A percentile compares a stretch with the other conserved stretches of the same genome.
phyloP scores from a whole-genome alignment of 2,329 filamentous ascomycete species.

The Sclerotinia nivalis region DNA sequence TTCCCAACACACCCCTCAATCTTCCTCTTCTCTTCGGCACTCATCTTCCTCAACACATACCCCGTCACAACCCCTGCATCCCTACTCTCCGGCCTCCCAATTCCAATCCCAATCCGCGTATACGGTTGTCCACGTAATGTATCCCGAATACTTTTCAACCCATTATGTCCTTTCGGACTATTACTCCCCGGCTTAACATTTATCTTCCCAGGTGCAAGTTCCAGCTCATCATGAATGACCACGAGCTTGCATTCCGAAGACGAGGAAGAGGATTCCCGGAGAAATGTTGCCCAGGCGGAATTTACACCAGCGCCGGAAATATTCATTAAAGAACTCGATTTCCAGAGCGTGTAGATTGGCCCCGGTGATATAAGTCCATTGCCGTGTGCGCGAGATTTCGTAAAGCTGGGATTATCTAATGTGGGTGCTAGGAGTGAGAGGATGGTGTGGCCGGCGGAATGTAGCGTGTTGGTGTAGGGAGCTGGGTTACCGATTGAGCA shows the following conservation, averaged over 20 bases:
- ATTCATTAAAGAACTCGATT: slow-evolving; percentile 83
- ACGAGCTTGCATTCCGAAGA: slow-evolving; percentile 57
- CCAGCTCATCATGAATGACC: slow-evolving; percentile 86
- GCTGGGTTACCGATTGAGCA: slow-evolving; percentile 85
- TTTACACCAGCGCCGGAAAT: slow-evolving; percentile 71
- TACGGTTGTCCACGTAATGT: slow-evolving; percentile 49
- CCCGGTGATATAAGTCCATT: slow-evolving; percentile 52
- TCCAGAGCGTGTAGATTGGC: slow-evolving; percentile 64
- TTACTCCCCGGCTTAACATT: slow-evolving; percentile 61
- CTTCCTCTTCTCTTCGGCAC: slow-evolving; percentile 33
- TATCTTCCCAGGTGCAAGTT: slow-evolving; percentile 68
- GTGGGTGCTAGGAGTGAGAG: slow-evolving; percentile 55
- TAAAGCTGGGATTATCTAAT: slow-evolving; percentile 50
- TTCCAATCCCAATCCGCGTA: slow-evolving; percentile 74
- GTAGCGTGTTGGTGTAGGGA: slow-evolving; percentile 74
- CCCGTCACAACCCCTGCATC: slow-evolving; percentile 66
- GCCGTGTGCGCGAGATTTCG: slow-evolving; percentile 48
- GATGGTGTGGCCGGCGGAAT: slow-evolving; percentile 83
- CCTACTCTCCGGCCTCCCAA: slow-evolving; percentile 75
- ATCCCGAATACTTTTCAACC: slow-evolving; percentile 65
- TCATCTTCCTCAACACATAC: slow-evolving; percentile 66
- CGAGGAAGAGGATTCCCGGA: slow-evolving; percentile 42
- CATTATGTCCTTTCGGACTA: slow-evolving; percentile 73
- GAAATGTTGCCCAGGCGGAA: slow-evolving; percentile 61
- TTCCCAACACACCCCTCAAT: slow-evolving; percentile 36